phyloP scores from a whole-genome alignment of 805 yeast species.

The Saccharomyces kudriavzevii region DNA sequence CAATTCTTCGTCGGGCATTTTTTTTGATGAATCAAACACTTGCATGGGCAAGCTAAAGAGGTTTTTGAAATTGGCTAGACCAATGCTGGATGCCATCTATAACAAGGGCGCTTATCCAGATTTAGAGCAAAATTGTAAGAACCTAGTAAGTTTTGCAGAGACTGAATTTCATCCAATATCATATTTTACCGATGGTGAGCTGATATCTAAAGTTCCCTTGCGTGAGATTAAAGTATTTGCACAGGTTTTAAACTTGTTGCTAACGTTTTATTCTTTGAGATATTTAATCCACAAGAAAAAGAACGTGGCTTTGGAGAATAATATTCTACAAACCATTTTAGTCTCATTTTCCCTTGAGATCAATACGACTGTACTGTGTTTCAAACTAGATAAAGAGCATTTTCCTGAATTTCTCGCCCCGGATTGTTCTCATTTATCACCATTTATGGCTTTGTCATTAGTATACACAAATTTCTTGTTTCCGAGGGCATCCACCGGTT shows the following conservation, averaged over 20 bases:
- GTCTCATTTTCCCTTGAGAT: slow-evolving; percentile 13
- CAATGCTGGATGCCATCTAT: slow-evolving; percentile 10
- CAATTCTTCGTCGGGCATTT: background rate
- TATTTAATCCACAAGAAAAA: slow-evolving; percentile 10
- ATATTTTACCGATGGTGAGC: slow-evolving; percentile 5
- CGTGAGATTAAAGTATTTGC: background rate
- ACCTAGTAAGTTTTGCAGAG: slow-evolving; percentile 7
- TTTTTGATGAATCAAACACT: background rate
- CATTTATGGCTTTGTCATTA: slow-evolving; percentile 11
- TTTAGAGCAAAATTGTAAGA: background rate
- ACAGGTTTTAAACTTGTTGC: slow-evolving; percentile 1
- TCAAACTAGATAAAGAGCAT: slow-evolving; percentile 12
- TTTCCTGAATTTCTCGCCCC: slow-evolving; percentile 11
- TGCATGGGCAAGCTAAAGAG: slow-evolving; percentile 9
- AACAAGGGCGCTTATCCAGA: slow-evolving; percentile 10
- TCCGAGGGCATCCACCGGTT: slow-evolving; percentile 4
- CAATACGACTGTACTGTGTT: slow-evolving; percentile 7
- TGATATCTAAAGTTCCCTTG: slow-evolving; percentile 4
- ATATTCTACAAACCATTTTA: slow-evolving; percentile 7
- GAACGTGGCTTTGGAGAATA: slow-evolving; percentile 5
- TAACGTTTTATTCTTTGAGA: slow-evolving; percentile 11
- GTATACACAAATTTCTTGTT: slow-evolving; percentile 4
- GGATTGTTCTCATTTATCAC: slow-evolving; percentile 10
- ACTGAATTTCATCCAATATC: slow-evolving; percentile 10
- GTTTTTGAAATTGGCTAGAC: slow-evolving; percentile 13